phyloP scores from a whole-genome alignment of 2,329 filamentous ascomycete genomes.

The Arthrobotrys sinensis region DNA sequence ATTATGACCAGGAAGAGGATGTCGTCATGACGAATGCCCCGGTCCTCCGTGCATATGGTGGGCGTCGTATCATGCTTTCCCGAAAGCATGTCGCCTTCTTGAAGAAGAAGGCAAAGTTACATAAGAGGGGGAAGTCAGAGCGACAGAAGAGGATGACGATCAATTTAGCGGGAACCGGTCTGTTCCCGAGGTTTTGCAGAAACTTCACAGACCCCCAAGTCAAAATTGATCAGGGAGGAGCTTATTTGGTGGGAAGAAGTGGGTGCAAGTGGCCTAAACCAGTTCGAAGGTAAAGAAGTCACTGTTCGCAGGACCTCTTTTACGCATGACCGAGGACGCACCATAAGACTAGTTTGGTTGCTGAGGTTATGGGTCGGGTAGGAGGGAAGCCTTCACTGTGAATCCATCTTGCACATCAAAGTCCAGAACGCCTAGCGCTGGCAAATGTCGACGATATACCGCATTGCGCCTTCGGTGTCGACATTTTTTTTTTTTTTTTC shows the following conservation, averaged over 20 bases:
- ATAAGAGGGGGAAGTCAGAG: constrained; percentile 23
- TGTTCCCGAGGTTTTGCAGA: constrained; percentile 12
- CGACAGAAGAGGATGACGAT: constrained; percentile 53
- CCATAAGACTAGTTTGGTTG: constrained; percentile 38
- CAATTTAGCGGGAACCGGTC: constrained; percentile 16
- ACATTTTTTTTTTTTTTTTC: not conserved
- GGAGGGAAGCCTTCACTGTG: constrained; percentile 47
- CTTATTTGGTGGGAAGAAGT: constrained; percentile 35
- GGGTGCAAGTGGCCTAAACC: not conserved
- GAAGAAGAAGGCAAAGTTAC: constrained; percentile 18
- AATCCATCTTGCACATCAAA: constrained; percentile 7
- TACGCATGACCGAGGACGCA: constrained; percentile 36
- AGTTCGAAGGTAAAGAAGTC: constrained; percentile 34
- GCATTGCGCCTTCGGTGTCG: constrained; percentile 36
- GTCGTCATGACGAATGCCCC: constrained; percentile 43
- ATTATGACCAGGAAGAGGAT: constrained; percentile 24
- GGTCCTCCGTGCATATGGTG: constrained; percentile 3
- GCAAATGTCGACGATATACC: constrained; percentile 1
- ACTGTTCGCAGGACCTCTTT: constrained; percentile 6
- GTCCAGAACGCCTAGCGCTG: constrained; percentile 10
- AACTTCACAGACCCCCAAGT: constrained; percentile 37
- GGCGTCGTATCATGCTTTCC: constrained; percentile 27
- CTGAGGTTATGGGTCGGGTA: constrained; percentile 50
- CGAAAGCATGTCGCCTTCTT: constrained; percentile 38
- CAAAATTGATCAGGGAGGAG: constrained; percentile 35